A percentile compares a stretch with the other conserved stretches of the same genome.
phyloP scores from a whole-genome alignment of 371 early-diverging fungal species.

The Lichtheimia corymbifera region DNA sequence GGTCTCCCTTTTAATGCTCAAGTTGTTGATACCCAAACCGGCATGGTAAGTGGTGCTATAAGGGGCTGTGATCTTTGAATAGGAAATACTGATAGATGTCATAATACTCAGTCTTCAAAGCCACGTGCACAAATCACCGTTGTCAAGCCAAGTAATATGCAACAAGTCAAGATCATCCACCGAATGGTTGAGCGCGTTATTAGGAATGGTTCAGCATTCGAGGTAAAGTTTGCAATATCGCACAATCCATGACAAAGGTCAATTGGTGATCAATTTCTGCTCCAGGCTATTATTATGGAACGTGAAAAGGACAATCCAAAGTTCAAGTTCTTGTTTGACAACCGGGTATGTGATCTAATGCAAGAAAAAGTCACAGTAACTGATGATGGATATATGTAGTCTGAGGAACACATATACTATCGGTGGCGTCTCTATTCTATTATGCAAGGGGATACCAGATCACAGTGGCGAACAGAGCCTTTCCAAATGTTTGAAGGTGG shows the following conservation, averaged over 20 bases:
- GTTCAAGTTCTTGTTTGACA: constrained; percentile 75
- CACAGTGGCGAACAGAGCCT: constrained; percentile 75
- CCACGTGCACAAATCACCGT: constrained; percentile 65
- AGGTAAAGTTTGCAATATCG: constrained; percentile 28
- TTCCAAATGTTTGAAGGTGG: constrained; percentile 90
- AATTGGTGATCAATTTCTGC: not conserved
- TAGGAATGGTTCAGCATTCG: constrained; percentile 76
- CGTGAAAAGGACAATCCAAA: constrained; percentile 64
- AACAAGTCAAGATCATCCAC: constrained; percentile 73
- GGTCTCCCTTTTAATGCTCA: constrained; percentile 79
- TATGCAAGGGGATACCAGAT: constrained; percentile 81
- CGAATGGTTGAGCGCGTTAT: constrained; percentile 84
- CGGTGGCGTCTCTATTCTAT: constrained; percentile 91
- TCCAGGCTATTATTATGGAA: constrained; percentile 62
- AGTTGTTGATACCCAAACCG: constrained; percentile 24
- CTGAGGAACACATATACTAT: constrained; percentile 85
- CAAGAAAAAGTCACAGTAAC: not conserved
- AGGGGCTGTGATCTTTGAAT: not conserved
- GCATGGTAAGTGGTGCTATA: constrained; percentile 15
- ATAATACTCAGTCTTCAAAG: not conserved
- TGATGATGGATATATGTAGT: constrained; percentile 29
- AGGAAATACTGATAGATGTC: not conserved
- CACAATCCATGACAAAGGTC: not conserved
- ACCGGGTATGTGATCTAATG: constrained; percentile 51
- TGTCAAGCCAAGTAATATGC: constrained; percentile 61